Base-by-base conservation (phyloP, 495 filamentous ascomycete genomes). In the Penicillium angulare region DNA sequence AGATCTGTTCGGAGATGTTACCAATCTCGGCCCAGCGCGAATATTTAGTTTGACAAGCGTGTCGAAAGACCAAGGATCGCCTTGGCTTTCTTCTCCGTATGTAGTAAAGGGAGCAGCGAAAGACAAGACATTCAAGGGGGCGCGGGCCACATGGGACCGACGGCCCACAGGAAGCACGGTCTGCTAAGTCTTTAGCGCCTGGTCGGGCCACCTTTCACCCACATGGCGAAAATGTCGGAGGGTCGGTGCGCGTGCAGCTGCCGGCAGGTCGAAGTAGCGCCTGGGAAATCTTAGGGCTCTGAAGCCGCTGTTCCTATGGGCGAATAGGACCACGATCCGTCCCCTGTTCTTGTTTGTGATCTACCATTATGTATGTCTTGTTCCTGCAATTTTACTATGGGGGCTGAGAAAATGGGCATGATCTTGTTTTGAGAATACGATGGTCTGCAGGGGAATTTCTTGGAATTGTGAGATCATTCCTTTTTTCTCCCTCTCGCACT, bases 131-230 rank as follows among this genome's bases (percentile, higher is more conserved):
- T 31, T 31, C 27, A 31, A 31, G 27, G 27, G 27, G 27, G 27
- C 8, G 13, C 13, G 44, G 33, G 4, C 44, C 44, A 38, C 33
- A 47, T 47, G 44, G 44, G 16, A 18, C 7, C 24, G n/a, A n/a
- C n/a, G n/a, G n/a, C n/a, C n/a, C n/a, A 29, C 26, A 31, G 8
- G 27, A 12, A 31, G 27, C 27, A 31, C 27, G 27, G 27, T 27
- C n/a, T n/a, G n/a, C n/a, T n/a, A n/a, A n/a, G 26, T 6, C 27
- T 31, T 31, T 31, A 31, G 27, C 27, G 27, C 27, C 27, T 47
- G 31, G 15, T 40, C 47, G 59, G 52, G 0, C 54, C 51, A 54
- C 35, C 35, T 54, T 53, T 56, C 56, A 59, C 42, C 59, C 56
- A 56, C 43, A 60, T 58, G 51, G 51, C 45, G 43, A 31, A 52